phyloP scores from a whole-genome alignment of 2,329 filamentous ascomycete genomes.

The Orbilia oligospora region DNA sequence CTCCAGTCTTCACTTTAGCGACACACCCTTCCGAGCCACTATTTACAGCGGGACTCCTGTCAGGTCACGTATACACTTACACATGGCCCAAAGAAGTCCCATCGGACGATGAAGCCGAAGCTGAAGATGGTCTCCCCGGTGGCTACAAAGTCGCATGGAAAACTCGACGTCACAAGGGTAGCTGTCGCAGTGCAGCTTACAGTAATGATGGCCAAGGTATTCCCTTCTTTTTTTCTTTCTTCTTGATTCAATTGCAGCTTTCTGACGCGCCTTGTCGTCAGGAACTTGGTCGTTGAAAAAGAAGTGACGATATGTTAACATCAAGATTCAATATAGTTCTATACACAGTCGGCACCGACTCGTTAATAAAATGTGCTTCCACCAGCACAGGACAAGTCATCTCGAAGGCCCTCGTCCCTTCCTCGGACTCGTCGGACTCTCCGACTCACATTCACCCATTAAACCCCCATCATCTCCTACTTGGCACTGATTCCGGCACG shows the following conservation, averaged over 20 bases:
- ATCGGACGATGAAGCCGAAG: slow-evolving; percentile 27
- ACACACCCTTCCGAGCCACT: slow-evolving; percentile 88
- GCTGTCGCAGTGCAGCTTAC: slow-evolving; percentile 86
- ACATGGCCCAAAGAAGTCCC: slow-evolving; percentile 62
- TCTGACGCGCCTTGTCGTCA: slow-evolving; percentile 22
- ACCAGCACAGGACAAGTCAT: slow-evolving; percentile 77
- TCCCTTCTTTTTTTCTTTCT: slow-evolving; percentile 67
- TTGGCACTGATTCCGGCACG: slow-evolving; percentile 90
- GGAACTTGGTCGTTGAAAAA: slow-evolving; percentile 52
- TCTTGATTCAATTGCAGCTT: not conserved
- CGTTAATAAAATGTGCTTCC: slow-evolving; percentile 74
- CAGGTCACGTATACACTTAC: slow-evolving; percentile 85
- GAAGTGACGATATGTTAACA: not conserved
- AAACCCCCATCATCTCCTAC: slow-evolving; percentile 87
- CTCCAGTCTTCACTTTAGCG: slow-evolving; percentile 89
- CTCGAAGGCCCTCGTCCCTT: slow-evolving; percentile 84
- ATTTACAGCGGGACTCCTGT: slow-evolving; percentile 86
- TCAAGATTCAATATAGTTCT: slow-evolving; percentile 66
- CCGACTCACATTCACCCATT: slow-evolving; percentile 77
- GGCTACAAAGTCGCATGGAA: slow-evolving; percentile 79
- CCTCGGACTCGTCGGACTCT: slow-evolving; percentile 66
- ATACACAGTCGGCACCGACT: slow-evolving; percentile 77
- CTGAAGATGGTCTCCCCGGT: slow-evolving; percentile 43
- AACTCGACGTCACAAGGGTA: slow-evolving; percentile 92
- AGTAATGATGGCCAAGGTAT: slow-evolving; percentile 80